Percentiles rank a stretch among this genome's conserved stretches.
Evolutionary conservation across 2,329 filamentous ascomycete genomes (phyloP).

Genomic region (Nannizzia gypsea): DNA sequence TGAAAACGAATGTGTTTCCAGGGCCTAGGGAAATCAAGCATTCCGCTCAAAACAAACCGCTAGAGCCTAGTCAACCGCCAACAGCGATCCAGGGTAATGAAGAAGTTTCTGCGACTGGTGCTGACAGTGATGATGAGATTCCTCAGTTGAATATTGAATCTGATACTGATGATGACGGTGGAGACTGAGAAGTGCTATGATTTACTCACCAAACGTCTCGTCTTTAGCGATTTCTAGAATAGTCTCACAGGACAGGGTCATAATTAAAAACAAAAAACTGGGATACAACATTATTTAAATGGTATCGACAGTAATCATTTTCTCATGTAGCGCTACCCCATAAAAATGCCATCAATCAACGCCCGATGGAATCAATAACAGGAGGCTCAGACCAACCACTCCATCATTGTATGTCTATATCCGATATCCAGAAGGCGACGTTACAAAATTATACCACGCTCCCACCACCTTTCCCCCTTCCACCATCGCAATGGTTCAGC

Average conservation of each 20-base stretch:
- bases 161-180: constrained; percentile 36
- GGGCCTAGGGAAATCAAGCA: background rate
- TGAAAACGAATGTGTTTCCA: background rate
- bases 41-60: background rate
- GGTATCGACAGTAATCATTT: background rate
- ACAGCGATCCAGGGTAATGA: too few relatives aligned
- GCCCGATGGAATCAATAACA: background rate
- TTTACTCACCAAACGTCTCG: background rate
- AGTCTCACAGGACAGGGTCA: background rate
- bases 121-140: constrained; percentile 39
- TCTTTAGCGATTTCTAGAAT: background rate
- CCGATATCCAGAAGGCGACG: background rate
- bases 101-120: constrained; percentile 16
- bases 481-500: constrained; percentile 38
- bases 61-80: background rate
- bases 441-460: constrained; percentile 37
- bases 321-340: background rate
- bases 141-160: constrained; percentile 38
- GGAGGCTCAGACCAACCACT: background rate
- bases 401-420: background rate
- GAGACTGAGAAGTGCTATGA: background rate
- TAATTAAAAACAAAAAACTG: background rate
- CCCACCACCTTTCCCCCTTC: constrained; percentile 52
- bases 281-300: background rate
- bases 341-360: too few relatives aligned